A percentile compares a stretch with the other conserved stretches of the same genome.
phyloP scores from a whole-genome alignment of 768 basidiomycete species.

The Pholiota microspora region DNA sequence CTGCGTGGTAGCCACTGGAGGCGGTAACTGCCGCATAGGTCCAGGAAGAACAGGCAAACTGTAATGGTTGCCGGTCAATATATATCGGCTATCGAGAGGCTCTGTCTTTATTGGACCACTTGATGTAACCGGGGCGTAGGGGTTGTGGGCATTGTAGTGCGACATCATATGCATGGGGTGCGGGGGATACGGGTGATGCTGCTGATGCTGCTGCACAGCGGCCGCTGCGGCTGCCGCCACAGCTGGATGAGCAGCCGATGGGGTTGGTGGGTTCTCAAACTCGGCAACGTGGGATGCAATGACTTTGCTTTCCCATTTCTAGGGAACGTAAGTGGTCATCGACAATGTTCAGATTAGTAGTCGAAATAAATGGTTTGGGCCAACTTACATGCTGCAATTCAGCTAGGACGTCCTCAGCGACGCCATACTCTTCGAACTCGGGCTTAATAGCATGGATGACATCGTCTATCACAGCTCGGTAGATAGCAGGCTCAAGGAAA shows the following conservation, averaged over 20 bases:
- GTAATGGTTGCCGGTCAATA: conserved; percentile 54
- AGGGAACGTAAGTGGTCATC: conserved; percentile 16
- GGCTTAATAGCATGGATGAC: conserved; percentile 83
- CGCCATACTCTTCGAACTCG: conserved; percentile 97
- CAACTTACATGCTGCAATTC: conserved; percentile 83
- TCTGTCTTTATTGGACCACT: conserved; percentile 65
- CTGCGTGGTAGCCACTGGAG: conserved; percentile 34
- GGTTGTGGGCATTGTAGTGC: conserved; percentile 55
- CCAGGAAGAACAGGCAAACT: conserved; percentile 63
- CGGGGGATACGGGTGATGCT: conserved; percentile 50
- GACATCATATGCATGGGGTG: conserved; percentile 65
- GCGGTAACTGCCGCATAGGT: conserved; percentile 46
- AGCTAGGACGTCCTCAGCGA: conserved; percentile 85
- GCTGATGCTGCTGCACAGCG: conserved; percentile 29
- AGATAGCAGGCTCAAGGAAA: conserved; percentile 79
- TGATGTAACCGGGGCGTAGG: conserved; percentile 45
- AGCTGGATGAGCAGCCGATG: conserved; percentile 24
- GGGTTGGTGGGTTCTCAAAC: conserved; percentile 60
- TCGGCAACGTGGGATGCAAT: conserved; percentile 94
- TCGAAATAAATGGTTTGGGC: conserved; percentile 15
- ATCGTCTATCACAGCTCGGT: conserved; percentile 95
- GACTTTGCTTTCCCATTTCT: conserved; percentile 98
- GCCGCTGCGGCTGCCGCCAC: conserved; percentile 6
- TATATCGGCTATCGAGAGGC: conserved; percentile 67
- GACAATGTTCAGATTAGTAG: conserved; percentile 18